Evolutionary conservation across 2,329 filamentous ascomycete species (phyloP).

Genomic region (Neodidymelliopsis sp.): DNA sequence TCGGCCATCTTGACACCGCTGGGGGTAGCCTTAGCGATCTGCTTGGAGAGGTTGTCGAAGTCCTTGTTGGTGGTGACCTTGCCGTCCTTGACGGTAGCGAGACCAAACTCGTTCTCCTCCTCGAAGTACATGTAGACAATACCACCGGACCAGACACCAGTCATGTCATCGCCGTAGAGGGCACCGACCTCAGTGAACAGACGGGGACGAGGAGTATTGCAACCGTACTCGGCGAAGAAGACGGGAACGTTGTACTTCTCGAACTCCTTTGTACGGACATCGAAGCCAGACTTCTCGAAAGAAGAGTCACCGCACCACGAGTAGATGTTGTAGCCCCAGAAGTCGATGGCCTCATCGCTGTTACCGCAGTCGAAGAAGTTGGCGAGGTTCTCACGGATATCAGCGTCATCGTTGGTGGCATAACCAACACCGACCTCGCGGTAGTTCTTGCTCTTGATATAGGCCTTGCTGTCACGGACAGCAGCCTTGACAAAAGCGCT

Average conservation of each 20-base stretch:
- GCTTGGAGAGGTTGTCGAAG: constrained; percentile 68
- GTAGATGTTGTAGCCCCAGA: constrained; percentile 99
- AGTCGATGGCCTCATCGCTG: constrained; percentile 75
- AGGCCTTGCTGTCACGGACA: constrained; percentile 92
- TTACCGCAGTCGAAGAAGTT: constrained; percentile 94
- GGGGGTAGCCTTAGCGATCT: constrained; percentile 72
- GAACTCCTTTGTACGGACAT: constrained; percentile 85
- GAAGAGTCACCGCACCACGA: constrained; percentile 93
- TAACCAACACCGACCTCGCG: constrained; percentile 89
- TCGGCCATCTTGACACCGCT: constrained; percentile 68
- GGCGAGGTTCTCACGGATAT: constrained; percentile 81
- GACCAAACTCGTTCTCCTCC: constrained; percentile 87
- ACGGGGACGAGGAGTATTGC: constrained; percentile 78
- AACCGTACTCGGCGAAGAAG: constrained; percentile 99
- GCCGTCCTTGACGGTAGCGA: constrained; percentile 68
- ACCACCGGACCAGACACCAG: constrained; percentile 86
- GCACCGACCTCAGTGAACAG: constrained; percentile 84
- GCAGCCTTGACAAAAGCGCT: constrained; percentile 97
- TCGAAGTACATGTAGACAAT: constrained; percentile 99
- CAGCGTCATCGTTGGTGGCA: constrained; percentile 89
- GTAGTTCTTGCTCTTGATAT: constrained; percentile 83
- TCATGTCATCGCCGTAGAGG: constrained; percentile 84
- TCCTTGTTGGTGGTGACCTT: constrained; percentile 68
- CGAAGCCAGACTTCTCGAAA: constrained; percentile 79
- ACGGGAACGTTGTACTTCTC: constrained; percentile 87